Percentiles rank a stretch among this genome's conserved stretches.
Conservation (phyloP, 108 stramenopile genomes). For the Asterionellopsis glacialis region DNA sequence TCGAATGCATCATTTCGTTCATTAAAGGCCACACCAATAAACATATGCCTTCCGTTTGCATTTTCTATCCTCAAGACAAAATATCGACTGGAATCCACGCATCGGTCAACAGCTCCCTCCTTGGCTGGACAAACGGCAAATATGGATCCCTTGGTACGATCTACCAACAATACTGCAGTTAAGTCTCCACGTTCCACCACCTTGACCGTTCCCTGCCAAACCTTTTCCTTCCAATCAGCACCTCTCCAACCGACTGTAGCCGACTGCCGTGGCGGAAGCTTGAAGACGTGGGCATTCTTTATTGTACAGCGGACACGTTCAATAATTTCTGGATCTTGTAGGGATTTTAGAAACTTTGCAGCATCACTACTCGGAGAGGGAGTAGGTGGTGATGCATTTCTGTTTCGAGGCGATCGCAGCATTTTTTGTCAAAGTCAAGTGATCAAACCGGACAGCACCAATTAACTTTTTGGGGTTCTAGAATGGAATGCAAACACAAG, state of each 20-base stretch:
- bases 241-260: constrained; percentile 82
- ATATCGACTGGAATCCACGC: constrained; percentile 85
- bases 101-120: constrained; percentile 84
- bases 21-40: constrained; percentile 96
- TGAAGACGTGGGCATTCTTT: constrained; percentile 84
- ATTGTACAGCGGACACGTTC: constrained; percentile 72
- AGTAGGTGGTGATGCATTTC: no score
- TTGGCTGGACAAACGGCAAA: constrained; percentile 88
- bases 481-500: no score
- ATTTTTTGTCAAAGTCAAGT: no score
- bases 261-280: constrained; percentile 73
- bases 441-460: no score
- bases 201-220: constrained; percentile 89
- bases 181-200: constrained; percentile 81
- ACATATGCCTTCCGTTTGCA: constrained; percentile 90
- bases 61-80: constrained; percentile 93
- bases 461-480: no score
- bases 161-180: constrained; percentile 77
- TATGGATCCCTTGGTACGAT: constrained; percentile 52
- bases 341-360: constrained; percentile 43
- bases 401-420: no score
- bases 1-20: constrained; percentile 98
- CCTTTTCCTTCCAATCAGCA: constrained; percentile 87
- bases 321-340: constrained; percentile 58
- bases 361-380: constrained; percentile 27